Conservation (phyloP, 331 rosid genomes). For the Erythrophleum ivorense region DNA sequence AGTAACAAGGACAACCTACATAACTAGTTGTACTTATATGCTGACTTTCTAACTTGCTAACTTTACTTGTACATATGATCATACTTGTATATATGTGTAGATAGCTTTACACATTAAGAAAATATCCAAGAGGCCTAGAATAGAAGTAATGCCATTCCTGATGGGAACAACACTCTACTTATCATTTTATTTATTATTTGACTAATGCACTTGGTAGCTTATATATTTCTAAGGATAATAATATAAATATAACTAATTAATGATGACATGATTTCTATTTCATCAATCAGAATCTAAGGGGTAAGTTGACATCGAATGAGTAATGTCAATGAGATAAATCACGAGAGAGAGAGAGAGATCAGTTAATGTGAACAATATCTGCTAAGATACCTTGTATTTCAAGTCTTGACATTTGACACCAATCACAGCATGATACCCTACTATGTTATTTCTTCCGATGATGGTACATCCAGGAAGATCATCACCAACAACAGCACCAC, state of each 20-base stretch:
- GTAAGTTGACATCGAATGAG: neutral
- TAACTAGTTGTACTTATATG: neutral
- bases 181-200: neutral
- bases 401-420: slow-evolving; percentile 89
- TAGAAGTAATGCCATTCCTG: neutral
- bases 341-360: neutral
- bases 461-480: slow-evolving; percentile 80
- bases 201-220: neutral
- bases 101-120: neutral
- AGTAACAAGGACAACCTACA: neutral
- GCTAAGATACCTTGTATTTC: slow-evolving; percentile 76
- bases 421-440: slow-evolving; percentile 90
- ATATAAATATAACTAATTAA: neutral
- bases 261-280: neutral
- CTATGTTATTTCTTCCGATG: slow-evolving; percentile 75
- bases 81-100: too few relatives aligned
- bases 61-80: too few relatives aligned
- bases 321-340: slow-evolving; percentile 14
- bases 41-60: too few relatives aligned
- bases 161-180: neutral
- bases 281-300: slow-evolving; percentile 1
- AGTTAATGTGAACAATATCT: neutral
- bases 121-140: neutral
- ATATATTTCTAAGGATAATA: neutral
- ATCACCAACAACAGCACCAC: slow-evolving; percentile 97